These are phyloP conservation scores for Arthrobotrys conoides DNA, from an alignment of 2,329 filamentous ascomycete genomes.

Conservation along the genomic window DNA sequence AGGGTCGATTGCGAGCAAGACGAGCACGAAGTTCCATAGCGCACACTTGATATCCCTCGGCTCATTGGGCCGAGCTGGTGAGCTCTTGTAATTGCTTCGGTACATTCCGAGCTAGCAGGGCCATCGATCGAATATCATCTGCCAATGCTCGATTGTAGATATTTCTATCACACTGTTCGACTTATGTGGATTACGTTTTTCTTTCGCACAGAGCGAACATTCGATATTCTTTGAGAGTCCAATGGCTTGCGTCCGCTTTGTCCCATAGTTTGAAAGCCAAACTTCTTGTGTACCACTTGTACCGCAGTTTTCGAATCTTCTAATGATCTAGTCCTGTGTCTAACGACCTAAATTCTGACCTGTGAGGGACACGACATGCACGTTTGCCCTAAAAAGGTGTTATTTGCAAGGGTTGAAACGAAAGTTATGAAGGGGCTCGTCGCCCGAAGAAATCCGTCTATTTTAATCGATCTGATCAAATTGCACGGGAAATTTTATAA, in stretches of 20 bases:
- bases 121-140: neutral
- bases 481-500: neutral
- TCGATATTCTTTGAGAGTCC: neutral
- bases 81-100: constrained; percentile 1
- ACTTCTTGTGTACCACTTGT: neutral
- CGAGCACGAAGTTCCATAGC: too few relatives aligned
- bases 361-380: neutral
- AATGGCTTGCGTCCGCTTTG: constrained; percentile 13
- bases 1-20: too few relatives aligned
- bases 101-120: neutral
- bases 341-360: constrained; percentile 7
- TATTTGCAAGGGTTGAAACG: constrained; percentile 13
- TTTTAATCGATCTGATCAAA: neutral
- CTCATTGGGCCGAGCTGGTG: neutral
- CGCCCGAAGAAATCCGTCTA: neutral
- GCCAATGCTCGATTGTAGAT: neutral
- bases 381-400: constrained; percentile 24
- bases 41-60: neutral
- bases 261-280: neutral
- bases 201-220: constrained; percentile 5
- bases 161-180: too few relatives aligned
- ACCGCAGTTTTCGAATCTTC: neutral
- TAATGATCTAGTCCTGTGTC: neutral
- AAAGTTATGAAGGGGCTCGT: neutral
- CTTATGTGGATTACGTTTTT: neutral